A percentile compares a stretch with the other conserved stretches of the same genome.
These are phyloP conservation scores for Cladophialophora immunda DNA, from an alignment of 2,329 filamentous ascomycete species.

Conservation along the genomic window DNA sequence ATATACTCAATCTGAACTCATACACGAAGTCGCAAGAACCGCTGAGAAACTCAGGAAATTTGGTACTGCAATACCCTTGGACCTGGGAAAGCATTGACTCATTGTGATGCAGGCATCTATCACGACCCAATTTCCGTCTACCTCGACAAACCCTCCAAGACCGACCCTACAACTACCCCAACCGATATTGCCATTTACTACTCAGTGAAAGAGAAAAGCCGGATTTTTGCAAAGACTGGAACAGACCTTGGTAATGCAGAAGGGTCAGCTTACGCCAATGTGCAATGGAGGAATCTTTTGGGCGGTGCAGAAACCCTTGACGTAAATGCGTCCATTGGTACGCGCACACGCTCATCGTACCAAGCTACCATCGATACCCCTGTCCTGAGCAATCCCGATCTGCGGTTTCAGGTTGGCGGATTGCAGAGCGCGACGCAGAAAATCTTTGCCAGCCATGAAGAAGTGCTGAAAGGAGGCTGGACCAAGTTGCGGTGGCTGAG, in stretches of 20 bases:
- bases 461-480: constrained; percentile 80
- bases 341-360: constrained; percentile 89
- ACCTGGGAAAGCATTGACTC: constrained; percentile 2
- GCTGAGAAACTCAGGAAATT: constrained; percentile 80
- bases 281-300: constrained; percentile 89
- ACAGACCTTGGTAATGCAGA: constrained; percentile 94
- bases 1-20: constrained; percentile 81
- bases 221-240: constrained; percentile 88
- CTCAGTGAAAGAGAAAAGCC: constrained; percentile 78
- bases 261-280: constrained; percentile 89
- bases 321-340: constrained; percentile 86
- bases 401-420: constrained; percentile 79
- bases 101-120: constrained; percentile 74
- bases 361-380: constrained; percentile 85
- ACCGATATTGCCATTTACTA: constrained; percentile 85
- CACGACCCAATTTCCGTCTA: constrained; percentile 82
- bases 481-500: constrained; percentile 79
- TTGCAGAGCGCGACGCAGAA: constrained; percentile 87
- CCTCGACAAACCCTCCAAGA: constrained; percentile 76
- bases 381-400: constrained; percentile 82
- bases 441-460: constrained; percentile 92
- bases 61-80: constrained; percentile 62
- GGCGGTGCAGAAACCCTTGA: constrained; percentile 91
- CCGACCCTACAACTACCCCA: constrained; percentile 73
- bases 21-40: constrained; percentile 74